A percentile compares a stretch with the other conserved stretches of the same genome.
Conservation (phyloP, 2,329 filamentous ascomycete species). For the Fusarium sp. region DNA sequence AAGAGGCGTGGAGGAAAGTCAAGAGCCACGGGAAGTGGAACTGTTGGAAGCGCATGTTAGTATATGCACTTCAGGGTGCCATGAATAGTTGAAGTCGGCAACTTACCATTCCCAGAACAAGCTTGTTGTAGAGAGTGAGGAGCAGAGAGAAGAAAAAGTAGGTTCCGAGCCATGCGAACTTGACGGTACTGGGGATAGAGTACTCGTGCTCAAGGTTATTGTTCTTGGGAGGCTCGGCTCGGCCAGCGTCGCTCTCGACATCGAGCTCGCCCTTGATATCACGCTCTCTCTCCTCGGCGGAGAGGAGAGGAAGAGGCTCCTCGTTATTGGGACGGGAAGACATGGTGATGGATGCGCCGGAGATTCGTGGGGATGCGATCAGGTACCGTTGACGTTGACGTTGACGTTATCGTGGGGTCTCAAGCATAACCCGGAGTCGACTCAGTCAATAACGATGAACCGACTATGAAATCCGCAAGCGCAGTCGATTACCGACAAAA, state of each 20-base stretch:
- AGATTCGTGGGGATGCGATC: constrained; percentile 17
- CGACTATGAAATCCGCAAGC: constrained; percentile 19
- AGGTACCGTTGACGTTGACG: constrained; percentile 10
- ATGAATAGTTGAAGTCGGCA: not conserved
- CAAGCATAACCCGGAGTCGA: constrained; percentile 22
- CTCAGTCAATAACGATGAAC: constrained; percentile 8
- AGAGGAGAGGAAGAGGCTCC: constrained; percentile 49
- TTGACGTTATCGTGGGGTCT: constrained; percentile 15
- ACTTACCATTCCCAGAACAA: constrained; percentile 64
- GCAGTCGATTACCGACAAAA: constrained; percentile 26
- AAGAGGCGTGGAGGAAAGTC: constrained; percentile 68
- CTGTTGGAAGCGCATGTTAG: constrained; percentile 50
- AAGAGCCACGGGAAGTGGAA: constrained; percentile 72
- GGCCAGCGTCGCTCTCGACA: constrained; percentile 49
- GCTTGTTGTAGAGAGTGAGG: constrained; percentile 70
- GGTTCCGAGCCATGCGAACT: constrained; percentile 62
- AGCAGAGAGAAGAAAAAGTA: constrained; percentile 63
- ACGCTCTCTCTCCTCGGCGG: constrained; percentile 48
- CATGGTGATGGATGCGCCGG: constrained; percentile 46
- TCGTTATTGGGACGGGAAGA: constrained; percentile 49
- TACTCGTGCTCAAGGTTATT: constrained; percentile 59
- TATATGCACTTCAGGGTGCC: not conserved
- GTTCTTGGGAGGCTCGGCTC: constrained; percentile 45
- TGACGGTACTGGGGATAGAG: constrained; percentile 57
- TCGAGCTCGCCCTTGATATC: constrained; percentile 49